Percentiles rank a stretch among this genome's conserved stretches.
Conservation (phyloP, 139 green algal genomes). For the Micractinium sp. region DNA sequence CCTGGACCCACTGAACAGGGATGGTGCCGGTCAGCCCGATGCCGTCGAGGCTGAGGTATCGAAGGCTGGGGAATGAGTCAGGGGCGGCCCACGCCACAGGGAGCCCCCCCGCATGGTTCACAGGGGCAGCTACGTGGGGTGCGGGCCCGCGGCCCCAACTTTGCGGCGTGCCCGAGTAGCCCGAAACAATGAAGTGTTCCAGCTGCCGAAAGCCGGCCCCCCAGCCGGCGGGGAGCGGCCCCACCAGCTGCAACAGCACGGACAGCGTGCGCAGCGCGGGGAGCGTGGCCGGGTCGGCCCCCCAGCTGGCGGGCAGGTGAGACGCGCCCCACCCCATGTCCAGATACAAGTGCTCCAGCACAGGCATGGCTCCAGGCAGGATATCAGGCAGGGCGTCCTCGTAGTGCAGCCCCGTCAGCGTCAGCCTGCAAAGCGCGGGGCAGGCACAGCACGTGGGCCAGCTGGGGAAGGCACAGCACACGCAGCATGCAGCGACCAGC, state of each 20-base stretch:
- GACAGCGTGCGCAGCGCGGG: not conserved
- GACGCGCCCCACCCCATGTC: not conserved
- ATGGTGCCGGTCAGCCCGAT: not conserved
- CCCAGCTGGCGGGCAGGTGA: not conserved
- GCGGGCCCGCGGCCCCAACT: not conserved
- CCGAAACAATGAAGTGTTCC: not conserved
- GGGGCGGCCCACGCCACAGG: not conserved
- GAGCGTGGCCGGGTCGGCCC: not conserved
- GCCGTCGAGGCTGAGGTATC: not conserved
- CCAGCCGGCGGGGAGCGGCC: not conserved
- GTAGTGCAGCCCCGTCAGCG: not conserved
- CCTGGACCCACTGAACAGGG: not conserved
- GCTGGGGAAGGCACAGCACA: no score
- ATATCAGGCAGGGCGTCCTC: not conserved
- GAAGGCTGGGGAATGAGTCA: not conserved
- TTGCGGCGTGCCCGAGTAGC: not conserved
- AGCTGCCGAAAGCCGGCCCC: not conserved
- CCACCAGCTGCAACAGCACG: not conserved
- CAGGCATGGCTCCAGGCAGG: not conserved
- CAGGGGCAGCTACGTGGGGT: not conserved
- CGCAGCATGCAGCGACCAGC: no score
- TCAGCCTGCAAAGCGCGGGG: not conserved
- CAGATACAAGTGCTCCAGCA: not conserved
- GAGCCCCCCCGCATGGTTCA: not conserved
- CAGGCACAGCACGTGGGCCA: no score